Conservation (phyloP, 306 rosid species). For the Vigna angularis region DNA sequence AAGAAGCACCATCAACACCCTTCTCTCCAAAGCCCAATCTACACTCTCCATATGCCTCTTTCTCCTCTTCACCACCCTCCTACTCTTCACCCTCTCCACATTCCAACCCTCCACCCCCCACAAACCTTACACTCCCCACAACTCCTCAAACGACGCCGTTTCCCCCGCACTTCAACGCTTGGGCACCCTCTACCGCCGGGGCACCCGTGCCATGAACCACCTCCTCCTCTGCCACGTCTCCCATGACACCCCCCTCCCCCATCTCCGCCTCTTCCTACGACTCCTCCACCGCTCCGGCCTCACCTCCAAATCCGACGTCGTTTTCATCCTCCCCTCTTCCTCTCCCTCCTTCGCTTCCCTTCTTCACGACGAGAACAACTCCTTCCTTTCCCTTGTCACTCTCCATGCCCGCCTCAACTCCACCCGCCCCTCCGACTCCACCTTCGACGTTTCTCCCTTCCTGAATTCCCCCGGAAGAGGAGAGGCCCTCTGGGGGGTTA, state of each 20-base stretch:
- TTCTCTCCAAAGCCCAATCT: constrained; percentile 70
- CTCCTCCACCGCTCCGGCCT: constrained; percentile 73
- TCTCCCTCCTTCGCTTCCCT: constrained; percentile 48
- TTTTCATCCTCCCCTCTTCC: constrained; percentile 57
- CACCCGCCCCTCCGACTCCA: constrained; percentile 36
- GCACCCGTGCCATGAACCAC: constrained; percentile 74
- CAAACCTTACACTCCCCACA: constrained; percentile 19
- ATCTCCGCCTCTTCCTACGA: constrained; percentile 66
- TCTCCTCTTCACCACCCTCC: constrained; percentile 71
- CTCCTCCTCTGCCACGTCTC: constrained; percentile 71
- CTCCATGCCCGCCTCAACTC: constrained; percentile 38
- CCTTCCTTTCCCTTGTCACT: constrained; percentile 55
- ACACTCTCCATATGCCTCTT: constrained; percentile 79
- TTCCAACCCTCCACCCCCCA: constrained; percentile 44
- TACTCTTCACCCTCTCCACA: constrained; percentile 87
- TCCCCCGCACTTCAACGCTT: constrained; percentile 42
- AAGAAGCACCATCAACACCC: not conserved
- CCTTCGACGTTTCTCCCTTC: constrained; percentile 60
- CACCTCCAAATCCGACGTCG: constrained; percentile 70
- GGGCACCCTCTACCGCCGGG: constrained; percentile 80
- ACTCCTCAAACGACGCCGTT: not conserved
- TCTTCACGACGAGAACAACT: constrained; percentile 60
- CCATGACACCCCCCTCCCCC: constrained; percentile 51
- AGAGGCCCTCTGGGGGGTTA: constrained; percentile 76
- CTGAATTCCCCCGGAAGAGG: constrained; percentile 31